phyloP scores from a whole-genome alignment of 2,329 filamentous ascomycete species.

The Neofusicoccum kwambonambiense region DNA sequence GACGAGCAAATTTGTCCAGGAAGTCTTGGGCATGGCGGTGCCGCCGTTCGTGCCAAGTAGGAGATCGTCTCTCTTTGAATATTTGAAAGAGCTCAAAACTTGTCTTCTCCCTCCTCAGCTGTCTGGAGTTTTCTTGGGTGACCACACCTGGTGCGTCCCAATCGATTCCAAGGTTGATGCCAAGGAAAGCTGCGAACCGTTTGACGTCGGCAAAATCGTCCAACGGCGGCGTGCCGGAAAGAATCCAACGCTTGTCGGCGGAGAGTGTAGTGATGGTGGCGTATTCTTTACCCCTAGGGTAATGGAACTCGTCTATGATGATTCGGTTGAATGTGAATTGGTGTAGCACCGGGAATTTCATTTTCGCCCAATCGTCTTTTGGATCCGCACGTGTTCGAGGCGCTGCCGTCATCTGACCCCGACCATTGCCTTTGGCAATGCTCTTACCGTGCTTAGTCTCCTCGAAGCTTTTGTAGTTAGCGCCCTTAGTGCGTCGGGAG shows the following conservation, averaged over 20 bases:
- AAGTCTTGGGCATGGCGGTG: slow-evolving; percentile 56
- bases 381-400: background rate
- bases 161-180: slow-evolving; percentile 55
- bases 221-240: slow-evolving; percentile 63
- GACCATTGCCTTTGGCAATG: background rate
- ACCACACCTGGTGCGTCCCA: slow-evolving; percentile 40
- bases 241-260: slow-evolving; percentile 57
- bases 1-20: slow-evolving; percentile 52
- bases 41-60: slow-evolving; percentile 53
- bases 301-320: slow-evolving; percentile 65
- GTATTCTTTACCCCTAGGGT: slow-evolving; percentile 42
- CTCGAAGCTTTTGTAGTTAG: slow-evolving; percentile 15
- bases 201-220: slow-evolving; percentile 60
- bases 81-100: slow-evolving; percentile 57
- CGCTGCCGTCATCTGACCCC: background rate
- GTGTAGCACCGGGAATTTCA: slow-evolving; percentile 49
- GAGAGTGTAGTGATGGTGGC: slow-evolving; percentile 46
- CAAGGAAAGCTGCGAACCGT: slow-evolving; percentile 56
- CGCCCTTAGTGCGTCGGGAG: slow-evolving; percentile 33
- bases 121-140: slow-evolving; percentile 1
- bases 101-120: slow-evolving; percentile 41
- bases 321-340: slow-evolving; percentile 61
- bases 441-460: background rate
- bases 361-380: slow-evolving; percentile 27
- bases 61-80: slow-evolving; percentile 50